Evolutionary conservation across 441 rosid species (phyloP).

Genomic region (Populus hybrid): DNA sequence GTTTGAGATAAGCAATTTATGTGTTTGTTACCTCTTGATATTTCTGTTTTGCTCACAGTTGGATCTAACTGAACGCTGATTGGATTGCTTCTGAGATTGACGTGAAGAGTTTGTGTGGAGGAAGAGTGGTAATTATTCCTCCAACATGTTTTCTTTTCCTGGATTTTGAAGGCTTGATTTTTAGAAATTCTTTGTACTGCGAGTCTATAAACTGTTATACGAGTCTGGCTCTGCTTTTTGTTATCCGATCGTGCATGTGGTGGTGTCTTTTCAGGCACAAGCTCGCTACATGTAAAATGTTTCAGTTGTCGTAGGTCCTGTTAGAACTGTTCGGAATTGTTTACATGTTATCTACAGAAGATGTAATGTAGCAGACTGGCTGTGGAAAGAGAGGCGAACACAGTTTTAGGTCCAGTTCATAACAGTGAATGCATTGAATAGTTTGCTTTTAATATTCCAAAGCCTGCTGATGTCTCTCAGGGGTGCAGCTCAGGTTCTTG

Average conservation of each 20-base stretch:
- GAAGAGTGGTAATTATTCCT: not conserved
- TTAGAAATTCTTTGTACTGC: not conserved
- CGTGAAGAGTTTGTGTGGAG: not conserved
- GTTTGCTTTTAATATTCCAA: not conserved
- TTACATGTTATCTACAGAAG: constrained; percentile 3
- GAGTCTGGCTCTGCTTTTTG: not conserved
- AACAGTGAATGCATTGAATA: not conserved
- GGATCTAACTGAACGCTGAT: not conserved
- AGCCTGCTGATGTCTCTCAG: not conserved
- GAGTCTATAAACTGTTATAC: not conserved
- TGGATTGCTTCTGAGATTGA: not conserved
- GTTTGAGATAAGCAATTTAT: not conserved
- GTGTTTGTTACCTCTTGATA: not conserved
- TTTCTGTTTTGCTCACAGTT: not conserved
- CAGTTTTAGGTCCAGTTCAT: not conserved
- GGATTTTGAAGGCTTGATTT: not conserved
- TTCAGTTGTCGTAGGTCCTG: not conserved
- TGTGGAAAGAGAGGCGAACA: not conserved
- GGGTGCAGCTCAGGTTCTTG: not conserved
- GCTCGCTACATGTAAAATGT: not conserved
- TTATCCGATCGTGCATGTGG: not conserved
- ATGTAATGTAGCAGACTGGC: not conserved
- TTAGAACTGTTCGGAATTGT: not conserved
- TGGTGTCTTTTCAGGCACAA: not conserved
- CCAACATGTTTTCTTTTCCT: not conserved